These are phyloP conservation scores for Trametopsis cervina DNA, from an alignment of 768 basidiomycete genomes.

Conservation along the genomic window DNA sequence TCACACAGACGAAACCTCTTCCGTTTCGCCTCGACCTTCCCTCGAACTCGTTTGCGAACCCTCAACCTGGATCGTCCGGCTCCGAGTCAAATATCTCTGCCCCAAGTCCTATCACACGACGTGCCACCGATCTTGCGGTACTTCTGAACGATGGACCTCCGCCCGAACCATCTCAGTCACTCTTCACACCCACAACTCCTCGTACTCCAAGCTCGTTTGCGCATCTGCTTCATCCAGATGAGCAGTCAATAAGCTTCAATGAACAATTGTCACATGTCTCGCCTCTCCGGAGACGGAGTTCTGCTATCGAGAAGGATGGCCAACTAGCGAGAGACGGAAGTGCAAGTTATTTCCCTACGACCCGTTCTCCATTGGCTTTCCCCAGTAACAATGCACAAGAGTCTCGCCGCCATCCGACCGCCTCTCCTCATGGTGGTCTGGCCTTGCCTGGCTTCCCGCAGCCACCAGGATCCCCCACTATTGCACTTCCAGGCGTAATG, in stretches of 20 bases:
- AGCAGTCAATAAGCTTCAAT: slow-evolving; percentile 17
- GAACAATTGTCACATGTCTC: slow-evolving; percentile 24
- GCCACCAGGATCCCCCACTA: slow-evolving; percentile 3
- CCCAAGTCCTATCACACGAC: slow-evolving; percentile 43
- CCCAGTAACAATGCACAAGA: slow-evolving; percentile 7
- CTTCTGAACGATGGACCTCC: slow-evolving; percentile 59
- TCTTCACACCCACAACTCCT: slow-evolving; percentile 28
- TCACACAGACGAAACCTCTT: slow-evolving; percentile 39
- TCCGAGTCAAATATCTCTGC: slow-evolving; percentile 27
- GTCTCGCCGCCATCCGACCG: not conserved
- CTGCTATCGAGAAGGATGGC: slow-evolving; percentile 15
- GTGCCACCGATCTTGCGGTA: slow-evolving; percentile 72
- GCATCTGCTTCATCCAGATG: slow-evolving; percentile 28
- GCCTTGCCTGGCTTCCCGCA: slow-evolving; percentile 1
- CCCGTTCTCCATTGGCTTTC: slow-evolving; percentile 11
- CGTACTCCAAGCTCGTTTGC: slow-evolving; percentile 28
- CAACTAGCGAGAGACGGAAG: not conserved
- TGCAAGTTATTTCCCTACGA: slow-evolving; percentile 17
- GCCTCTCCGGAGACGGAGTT: slow-evolving; percentile 19
- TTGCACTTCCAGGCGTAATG: slow-evolving; percentile 1
- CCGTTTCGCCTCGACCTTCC: slow-evolving; percentile 21
- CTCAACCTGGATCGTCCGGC: slow-evolving; percentile 31
- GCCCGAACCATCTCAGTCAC: slow-evolving; percentile 40
- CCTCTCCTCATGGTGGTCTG: not conserved
- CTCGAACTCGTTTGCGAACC: slow-evolving; percentile 20